Evolutionary conservation across 73 alveolate species (phyloP), one percentile per base, ranked within the genome.

Genomic region (Paraurostyla sp.): DNA sequence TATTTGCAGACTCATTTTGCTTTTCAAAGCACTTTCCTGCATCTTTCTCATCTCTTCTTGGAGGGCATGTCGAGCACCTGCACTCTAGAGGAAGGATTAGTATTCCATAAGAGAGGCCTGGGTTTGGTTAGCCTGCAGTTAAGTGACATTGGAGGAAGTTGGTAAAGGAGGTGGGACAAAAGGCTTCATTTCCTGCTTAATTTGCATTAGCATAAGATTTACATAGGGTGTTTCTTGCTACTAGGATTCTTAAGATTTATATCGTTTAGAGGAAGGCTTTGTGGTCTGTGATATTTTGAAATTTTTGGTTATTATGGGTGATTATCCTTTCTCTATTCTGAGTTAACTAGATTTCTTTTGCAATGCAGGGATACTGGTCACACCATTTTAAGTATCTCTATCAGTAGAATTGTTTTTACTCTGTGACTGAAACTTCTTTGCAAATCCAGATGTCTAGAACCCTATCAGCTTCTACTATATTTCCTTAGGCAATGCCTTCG

Each of bases 111-210:
- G n/a, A n/a, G n/a, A n/a, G n/a, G n/a, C n/a, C n/a, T n/a, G n/a
- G n/a, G n/a, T n/a, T n/a, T n/a, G n/a, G n/a, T n/a, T n/a, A n/a
- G n/a, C n/a, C n/a, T n/a, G n/a, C n/a, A n/a, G n/a, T n/a, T n/a
- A n/a, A n/a, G n/a, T n/a, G n/a, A n/a, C n/a, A n/a, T n/a, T n/a
- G n/a, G n/a, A n/a, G n/a, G n/a, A n/a, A n/a, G n/a, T n/a, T n/a
- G n/a, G n/a, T n/a, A n/a, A n/a, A n/a, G n/a, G n/a, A n/a, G n/a
- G n/a, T n/a, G n/a, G n/a, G n/a, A n/a, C n/a, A 22, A 38, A 65
- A 13, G 82, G 82, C 58, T 65, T 65, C 58, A 40, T 40, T 65
- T 65, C 82, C 41, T 65, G 32, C 25, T 65, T 65, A 38, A 65
- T 65, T 40, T 65, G 38, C 41, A 38, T 4, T 15, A 65, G 29